phyloP scores from a whole-genome alignment of 768 basidiomycete genomes.

The Sarcomyxa edulis region DNA sequence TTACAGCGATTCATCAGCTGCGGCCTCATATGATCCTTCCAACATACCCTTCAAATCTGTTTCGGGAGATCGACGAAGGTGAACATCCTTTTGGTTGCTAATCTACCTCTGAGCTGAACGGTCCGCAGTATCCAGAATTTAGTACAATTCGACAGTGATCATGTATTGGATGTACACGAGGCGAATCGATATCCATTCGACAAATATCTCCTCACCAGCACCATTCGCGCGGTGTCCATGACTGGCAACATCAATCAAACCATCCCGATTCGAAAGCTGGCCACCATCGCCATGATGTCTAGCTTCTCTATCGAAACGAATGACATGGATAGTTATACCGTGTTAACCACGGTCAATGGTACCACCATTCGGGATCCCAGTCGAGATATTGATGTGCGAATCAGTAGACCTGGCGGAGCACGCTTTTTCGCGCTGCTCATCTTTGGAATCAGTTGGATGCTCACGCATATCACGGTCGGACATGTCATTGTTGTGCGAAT shows the following conservation, averaged over 20 bases:
- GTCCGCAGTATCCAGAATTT: slow-evolving; percentile 45
- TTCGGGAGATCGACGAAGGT: slow-evolving; percentile 40
- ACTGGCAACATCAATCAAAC: slow-evolving; percentile 29
- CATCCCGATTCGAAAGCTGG: slow-evolving; percentile 36
- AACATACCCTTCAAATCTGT: slow-evolving; percentile 36
- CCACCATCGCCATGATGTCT: slow-evolving; percentile 38
- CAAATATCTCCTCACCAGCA: slow-evolving; percentile 43
- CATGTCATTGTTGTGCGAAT: slow-evolving; percentile 38
- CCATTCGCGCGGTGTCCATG: slow-evolving; percentile 33
- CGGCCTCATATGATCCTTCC: slow-evolving; percentile 38
- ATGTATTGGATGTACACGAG: slow-evolving; percentile 50
- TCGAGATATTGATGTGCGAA: slow-evolving; percentile 40
- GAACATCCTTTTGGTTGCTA: slow-evolving; percentile 2
- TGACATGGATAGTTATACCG: slow-evolving; percentile 33
- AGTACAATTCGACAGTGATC: slow-evolving; percentile 52
- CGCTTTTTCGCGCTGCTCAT: slow-evolving; percentile 39
- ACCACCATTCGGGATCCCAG: slow-evolving; percentile 22
- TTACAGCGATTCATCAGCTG: slow-evolving; percentile 28
- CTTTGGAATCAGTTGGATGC: slow-evolving; percentile 46
- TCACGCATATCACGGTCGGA: slow-evolving; percentile 46
- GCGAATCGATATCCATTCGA: slow-evolving; percentile 56
- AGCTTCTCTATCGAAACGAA: slow-evolving; percentile 38
- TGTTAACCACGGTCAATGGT: too few relatives aligned
- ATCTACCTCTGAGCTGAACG: not conserved
- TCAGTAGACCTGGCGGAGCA: slow-evolving; percentile 38